Evolutionary conservation across 768 basidiomycete species (phyloP).

Genomic region (Gloeostereum incarnatum): DNA sequence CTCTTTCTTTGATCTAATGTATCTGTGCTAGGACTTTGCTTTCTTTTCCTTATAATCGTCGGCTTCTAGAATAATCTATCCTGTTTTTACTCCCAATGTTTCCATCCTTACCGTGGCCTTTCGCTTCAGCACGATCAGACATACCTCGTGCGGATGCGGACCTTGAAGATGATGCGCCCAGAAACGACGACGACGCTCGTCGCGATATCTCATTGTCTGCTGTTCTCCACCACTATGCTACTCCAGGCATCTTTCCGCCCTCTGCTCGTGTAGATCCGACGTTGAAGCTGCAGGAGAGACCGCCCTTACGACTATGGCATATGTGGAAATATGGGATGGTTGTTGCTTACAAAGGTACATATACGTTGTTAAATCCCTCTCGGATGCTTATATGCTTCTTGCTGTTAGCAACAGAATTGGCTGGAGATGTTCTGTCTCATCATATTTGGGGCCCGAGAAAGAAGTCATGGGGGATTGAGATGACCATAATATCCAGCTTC

Average conservation of each 20-base stretch:
- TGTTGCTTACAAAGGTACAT: constrained; percentile 62
- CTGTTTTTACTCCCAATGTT: no score
- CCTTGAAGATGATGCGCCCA: no score
- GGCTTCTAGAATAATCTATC: no score
- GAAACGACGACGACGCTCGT: constrained; percentile 4
- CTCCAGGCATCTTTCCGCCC: constrained; percentile 61
- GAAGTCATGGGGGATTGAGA: constrained; percentile 90
- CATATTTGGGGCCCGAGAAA: constrained; percentile 81
- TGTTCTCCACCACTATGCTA: constrained; percentile 48
- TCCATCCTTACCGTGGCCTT: no score
- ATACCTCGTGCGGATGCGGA: no score
- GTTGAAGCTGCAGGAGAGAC: constrained; percentile 46
- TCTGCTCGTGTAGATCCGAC: constrained; percentile 65
- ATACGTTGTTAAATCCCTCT: no score
- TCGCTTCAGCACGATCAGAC: no score
- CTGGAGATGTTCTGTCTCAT: constrained; percentile 67
- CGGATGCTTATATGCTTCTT: no score
- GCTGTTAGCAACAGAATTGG: constrained; percentile 32
- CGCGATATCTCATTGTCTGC: constrained; percentile 16
- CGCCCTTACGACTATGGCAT: constrained; percentile 56
- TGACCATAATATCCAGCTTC: constrained; percentile 82
- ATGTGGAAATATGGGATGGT: constrained; percentile 65
- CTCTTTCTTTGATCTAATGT: no score
- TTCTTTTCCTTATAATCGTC: no score
- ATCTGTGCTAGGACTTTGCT: no score